Evolutionary conservation across 768 basidiomycete species (phyloP), one percentile per base, ranked within the genome.

Genomic region (Psilocybe sp.): DNA sequence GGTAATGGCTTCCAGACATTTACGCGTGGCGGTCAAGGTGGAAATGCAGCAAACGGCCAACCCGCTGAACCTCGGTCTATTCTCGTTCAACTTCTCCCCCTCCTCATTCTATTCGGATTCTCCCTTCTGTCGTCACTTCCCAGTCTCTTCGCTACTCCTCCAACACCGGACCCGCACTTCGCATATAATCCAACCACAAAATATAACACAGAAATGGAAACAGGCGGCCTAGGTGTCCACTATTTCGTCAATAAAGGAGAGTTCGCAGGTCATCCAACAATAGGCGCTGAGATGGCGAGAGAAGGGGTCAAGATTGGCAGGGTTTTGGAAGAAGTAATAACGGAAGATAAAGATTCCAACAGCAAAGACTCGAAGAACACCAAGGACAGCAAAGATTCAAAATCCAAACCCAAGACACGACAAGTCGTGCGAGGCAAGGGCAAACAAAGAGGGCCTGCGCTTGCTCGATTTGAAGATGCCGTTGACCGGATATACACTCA

Each of bases 181-280:
- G 76, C 85, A 0, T 97, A 92, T 69, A 60, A 75, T 11, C 67
- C 73, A 0, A 77, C 84, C 0, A 39, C 77, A n/a, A 76, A 78
- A 45, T 88, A 79, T 63, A 84, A 84, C 55, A 68, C 81, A n/a
- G 80, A 82, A 64, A 79, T 92, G 53, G 75, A 82, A 44, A 95
- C 96, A 31, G 72, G 72, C 34, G 77, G 75, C 13, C 69, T 91
- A 53, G 82, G 85, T 20, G 74, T 97, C 40, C 80, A 76, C 12
- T 98, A 98, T 69, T 92, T 85, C 59, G 92, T 98, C 58, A 89
- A 95, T 61, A 72, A 75, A 12, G 71, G 70, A 14, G 89, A 96
- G 63, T 90, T 94, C 64, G 61, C 80, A 40, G 72, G 73, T n/a
- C 91, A 94, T 64, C 85, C 90, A 0, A 69, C 74, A 14, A 87